Base-by-base conservation (phyloP, 441 rosid genomes). In the Kokia cookei region DNA sequence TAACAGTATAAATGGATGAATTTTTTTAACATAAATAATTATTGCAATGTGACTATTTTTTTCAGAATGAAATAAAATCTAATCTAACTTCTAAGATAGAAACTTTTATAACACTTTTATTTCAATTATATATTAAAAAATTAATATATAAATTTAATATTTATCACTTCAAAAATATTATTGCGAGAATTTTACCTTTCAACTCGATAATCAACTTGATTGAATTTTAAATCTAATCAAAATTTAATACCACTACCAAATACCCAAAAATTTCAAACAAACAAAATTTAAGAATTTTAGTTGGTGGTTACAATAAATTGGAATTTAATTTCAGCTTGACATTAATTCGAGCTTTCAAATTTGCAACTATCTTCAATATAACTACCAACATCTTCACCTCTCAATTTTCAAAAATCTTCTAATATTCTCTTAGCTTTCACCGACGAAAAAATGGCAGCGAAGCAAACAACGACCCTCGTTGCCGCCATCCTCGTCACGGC, bases 121-220 rank as follows among this genome's bases (percentile, higher is more conserved):
- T 0, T 6, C 4, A 0, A 0, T 32, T 32, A 0, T 32, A 4
- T 5, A 32, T 32, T 32, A 4, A 4, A 5, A 29, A 29, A 29
- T 29, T 29, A 29, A 4, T 1, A 0, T 32, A 32, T 32, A 4
- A 0, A 4, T 4, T 32, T 32, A 32, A 32, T 5, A 32, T 32
- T 32, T 32, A 32, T 32, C 0, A 1, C 0, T 32, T 32, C 0
- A 32, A 32, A 32, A 32, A 32, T 32, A 32, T 4, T 32, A 1
- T 32, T 32, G 0, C 0, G 0, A 32, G 0, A 32, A 32, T 32
- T 29, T 4, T 29, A 29, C 35, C 5, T 29, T 29, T 0, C 0
- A 29, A 3, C 3, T 29, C 4, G 1, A 32, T 0, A 32, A 4
- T 0, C 5, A 32, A 32, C 5, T 4, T 32, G 0, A 32, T 32